Percentiles rank a stretch among this genome's conserved stretches.
Evolutionary conservation across 2,329 filamentous ascomycete genomes (phyloP).

Genomic region (Esteya vermicola): DNA sequence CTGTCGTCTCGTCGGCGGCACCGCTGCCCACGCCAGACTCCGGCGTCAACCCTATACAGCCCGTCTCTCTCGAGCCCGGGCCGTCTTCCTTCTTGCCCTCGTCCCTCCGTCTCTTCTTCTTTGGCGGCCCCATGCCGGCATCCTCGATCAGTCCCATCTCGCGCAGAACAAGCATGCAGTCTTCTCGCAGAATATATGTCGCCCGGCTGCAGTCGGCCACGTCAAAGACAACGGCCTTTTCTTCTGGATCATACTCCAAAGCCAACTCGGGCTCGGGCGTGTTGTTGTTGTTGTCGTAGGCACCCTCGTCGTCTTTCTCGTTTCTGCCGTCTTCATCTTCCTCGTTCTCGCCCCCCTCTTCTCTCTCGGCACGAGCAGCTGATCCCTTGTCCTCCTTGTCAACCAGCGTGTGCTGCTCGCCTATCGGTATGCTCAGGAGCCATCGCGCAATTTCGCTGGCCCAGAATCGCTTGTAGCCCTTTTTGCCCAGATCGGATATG

Average conservation of each 20-base stretch:
- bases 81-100: conserved; percentile 7
- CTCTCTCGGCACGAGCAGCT: too few relatives aligned
- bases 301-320: too few relatives aligned
- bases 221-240: conserved; percentile 38
- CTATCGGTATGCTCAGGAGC: conserved; percentile 30
- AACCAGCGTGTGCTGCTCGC: conserved; percentile 6
- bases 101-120: not conserved
- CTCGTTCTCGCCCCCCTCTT: too few relatives aligned
- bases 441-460: conserved; percentile 68
- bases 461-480: conserved; percentile 79
- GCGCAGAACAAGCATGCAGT: conserved; percentile 63
- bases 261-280: too few relatives aligned
- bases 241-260: too few relatives aligned
- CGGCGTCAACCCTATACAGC: too few relatives aligned
- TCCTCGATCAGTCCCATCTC: conserved; percentile 64
- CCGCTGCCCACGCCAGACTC: too few relatives aligned
- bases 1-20: not conserved
- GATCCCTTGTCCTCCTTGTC: conserved; percentile 1
- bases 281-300: too few relatives aligned
- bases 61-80: too few relatives aligned
- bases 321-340: too few relatives aligned
- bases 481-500: conserved; percentile 69
- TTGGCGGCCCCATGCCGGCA: conserved; percentile 30
- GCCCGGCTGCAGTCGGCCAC: conserved; percentile 58
- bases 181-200: conserved; percentile 76